Evolutionary conservation across 306 rosid genomes (phyloP).

Genomic region (Rosa persica): DNA sequence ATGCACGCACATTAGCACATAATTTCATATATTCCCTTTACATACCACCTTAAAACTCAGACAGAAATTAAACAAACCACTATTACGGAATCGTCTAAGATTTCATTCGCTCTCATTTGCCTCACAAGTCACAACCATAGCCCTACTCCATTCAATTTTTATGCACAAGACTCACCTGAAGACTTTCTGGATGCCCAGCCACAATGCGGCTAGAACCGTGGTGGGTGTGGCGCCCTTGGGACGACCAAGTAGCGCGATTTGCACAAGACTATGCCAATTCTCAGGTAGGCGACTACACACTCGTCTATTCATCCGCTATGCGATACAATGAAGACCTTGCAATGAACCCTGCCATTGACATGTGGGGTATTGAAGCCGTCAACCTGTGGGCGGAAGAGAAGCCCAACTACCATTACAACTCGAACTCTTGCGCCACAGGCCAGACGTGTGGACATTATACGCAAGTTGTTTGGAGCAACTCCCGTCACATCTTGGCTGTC

Average conservation of each 20-base stretch:
- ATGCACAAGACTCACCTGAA: slow-evolving; percentile 9
- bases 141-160: neutral
- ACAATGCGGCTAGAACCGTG: slow-evolving; percentile 4
- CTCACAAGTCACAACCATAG: no score
- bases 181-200: slow-evolving; percentile 5
- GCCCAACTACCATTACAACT: slow-evolving; percentile 28
- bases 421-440: slow-evolving; percentile 30
- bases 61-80: neutral
- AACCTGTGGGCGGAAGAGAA: slow-evolving; percentile 45
- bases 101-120: neutral
- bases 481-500: no score
- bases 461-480: no score
- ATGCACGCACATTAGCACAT: no score
- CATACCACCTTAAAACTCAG: no score
- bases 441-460: slow-evolving; percentile 32
- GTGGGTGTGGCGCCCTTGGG: neutral
- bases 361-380: slow-evolving; percentile 27
- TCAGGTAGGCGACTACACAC: no score
- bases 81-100: neutral
- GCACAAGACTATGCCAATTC: neutral
- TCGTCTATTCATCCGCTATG: slow-evolving; percentile 16
- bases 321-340: slow-evolving; percentile 39
- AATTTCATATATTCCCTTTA: no score
- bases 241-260: neutral
- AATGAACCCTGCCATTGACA: slow-evolving; percentile 5